Evolutionary conservation across 2,329 filamentous ascomycete genomes (phyloP).

Genomic region (Beauveria asiatica): DNA sequence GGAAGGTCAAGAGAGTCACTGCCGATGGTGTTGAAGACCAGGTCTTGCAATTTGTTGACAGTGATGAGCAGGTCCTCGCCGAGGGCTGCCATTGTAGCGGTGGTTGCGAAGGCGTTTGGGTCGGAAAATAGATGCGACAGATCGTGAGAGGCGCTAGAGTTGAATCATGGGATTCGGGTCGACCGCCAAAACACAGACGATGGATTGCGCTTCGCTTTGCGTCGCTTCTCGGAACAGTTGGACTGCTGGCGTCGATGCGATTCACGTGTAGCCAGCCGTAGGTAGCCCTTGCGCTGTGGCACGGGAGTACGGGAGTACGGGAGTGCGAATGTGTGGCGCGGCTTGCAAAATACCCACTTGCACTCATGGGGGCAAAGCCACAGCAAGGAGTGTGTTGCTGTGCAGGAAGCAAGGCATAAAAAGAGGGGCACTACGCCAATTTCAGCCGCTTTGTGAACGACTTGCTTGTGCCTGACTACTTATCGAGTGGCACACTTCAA

Average conservation of each 20-base stretch:
- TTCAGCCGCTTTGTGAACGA: background rate
- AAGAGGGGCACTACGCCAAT: conserved; percentile 2
- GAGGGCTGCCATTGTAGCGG: conserved; percentile 70
- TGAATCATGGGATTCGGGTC: conserved; percentile 5
- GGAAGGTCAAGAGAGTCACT: conserved; percentile 96
- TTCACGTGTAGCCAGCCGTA: conserved; percentile 11
- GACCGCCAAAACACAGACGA: conserved; percentile 7
- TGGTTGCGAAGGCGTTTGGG: background rate
- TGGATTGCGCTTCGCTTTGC: conserved; percentile 9
- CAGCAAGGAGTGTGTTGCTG: background rate
- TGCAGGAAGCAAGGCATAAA: background rate
- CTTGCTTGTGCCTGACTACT: no score
- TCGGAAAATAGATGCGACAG: conserved; percentile 1
- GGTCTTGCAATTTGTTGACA: conserved; percentile 96
- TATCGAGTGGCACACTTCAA: background rate
- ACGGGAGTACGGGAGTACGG: conserved; percentile 5
- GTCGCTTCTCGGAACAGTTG: background rate
- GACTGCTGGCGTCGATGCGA: conserved; percentile 1
- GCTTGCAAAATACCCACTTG: background rate
- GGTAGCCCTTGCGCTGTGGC: background rate
- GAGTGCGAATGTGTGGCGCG: background rate
- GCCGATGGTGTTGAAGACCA: conserved; percentile 99
- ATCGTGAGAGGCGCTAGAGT: conserved; percentile 1
- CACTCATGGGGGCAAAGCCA: conserved; percentile 6
- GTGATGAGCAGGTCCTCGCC: conserved; percentile 91